Base-by-base conservation (phyloP, 2,329 filamentous ascomycete species). In the Fonsecaea erecta region DNA sequence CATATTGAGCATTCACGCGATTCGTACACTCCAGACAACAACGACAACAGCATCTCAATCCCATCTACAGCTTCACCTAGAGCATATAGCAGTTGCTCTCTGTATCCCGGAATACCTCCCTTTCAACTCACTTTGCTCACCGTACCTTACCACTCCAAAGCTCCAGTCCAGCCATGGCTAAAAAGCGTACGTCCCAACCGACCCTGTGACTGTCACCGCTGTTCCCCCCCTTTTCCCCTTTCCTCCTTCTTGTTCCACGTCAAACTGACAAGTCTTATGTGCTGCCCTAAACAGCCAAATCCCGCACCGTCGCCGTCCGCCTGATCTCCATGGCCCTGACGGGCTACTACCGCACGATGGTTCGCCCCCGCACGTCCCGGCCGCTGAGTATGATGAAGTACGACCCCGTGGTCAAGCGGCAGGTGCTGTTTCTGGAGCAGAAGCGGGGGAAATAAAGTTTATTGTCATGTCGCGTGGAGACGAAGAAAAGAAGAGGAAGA, bases 381-480 rank as follows among this genome's bases (percentile, higher is more conserved):
- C 93, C 96, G 63, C 86, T 99, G 80, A 96, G 93, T 82, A 95
- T 99, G 92, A 83, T 99, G 73, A 99, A 99, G 84, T 99, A 99
- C 80, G 95, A 99, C 77, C 95, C 95, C 48, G 93, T 99, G 70
- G 95, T 99, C 62, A 91, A 93, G 78, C 92, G 94, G 83, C 91
- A 97, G 81, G 95, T 99, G 34, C 85, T 99, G 32, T 99, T 99
- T 80, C 86, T 98, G 63, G 95, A 99, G 78, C 88, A 91, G 76
- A 97, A 96, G 77, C 90, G 89, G 77, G 84, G 85, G 21, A 68
- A 65, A 60, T 70, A 59, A 34, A 43, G 7, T 1, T 35, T 14
- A 8, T 7, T 2, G 26, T 34, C 30, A 32, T 32, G 30, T 32
- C 30, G 4, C n/a, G n/a, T n/a, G 9, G n/a, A 24, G 32, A 40